Evolutionary conservation across 1,139 yeast genomes (phyloP).

Genomic region (Blastobotrys malaysiensis): DNA sequence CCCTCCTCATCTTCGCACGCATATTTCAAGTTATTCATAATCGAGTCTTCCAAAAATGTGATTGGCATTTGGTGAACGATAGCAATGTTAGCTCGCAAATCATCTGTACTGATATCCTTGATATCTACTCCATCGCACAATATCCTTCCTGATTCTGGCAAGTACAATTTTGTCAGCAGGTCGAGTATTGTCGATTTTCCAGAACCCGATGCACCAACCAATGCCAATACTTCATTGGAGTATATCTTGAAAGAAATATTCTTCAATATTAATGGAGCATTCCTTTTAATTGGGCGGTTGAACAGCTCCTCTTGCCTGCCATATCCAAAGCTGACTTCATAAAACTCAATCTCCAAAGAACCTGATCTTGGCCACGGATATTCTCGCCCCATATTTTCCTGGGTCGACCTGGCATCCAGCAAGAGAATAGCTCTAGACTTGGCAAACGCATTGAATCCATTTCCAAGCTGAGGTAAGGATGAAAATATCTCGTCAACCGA

Average conservation of each 20-base stretch:
- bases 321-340: slow-evolving; percentile 47
- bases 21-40: slow-evolving; percentile 68
- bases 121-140: slow-evolving; percentile 58
- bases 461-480: slow-evolving; percentile 68
- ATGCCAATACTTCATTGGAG: slow-evolving; percentile 68
- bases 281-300: neutral
- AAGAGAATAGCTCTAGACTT: slow-evolving; percentile 43
- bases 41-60: slow-evolving; percentile 63
- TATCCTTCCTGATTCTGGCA: slow-evolving; percentile 53
- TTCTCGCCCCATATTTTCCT: slow-evolving; percentile 14
- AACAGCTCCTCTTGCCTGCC: slow-evolving; percentile 2
- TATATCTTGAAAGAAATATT: slow-evolving; percentile 40
- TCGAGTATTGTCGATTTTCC: slow-evolving; percentile 83
- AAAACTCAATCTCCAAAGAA: slow-evolving; percentile 37
- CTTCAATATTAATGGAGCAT: slow-evolving; percentile 1
- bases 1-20: slow-evolving; percentile 36
- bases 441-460: slow-evolving; percentile 46
- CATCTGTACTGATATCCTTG: slow-evolving; percentile 51
- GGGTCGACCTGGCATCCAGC: slow-evolving; percentile 31
- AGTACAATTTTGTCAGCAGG: slow-evolving; percentile 59
- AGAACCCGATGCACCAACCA: slow-evolving; percentile 86
- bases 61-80: slow-evolving; percentile 85
- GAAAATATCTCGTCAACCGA: slow-evolving; percentile 55
- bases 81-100: slow-evolving; percentile 61
- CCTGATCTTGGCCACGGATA: slow-evolving; percentile 3